Base-by-base conservation (phyloP, 257 asterid species). In the Echium plantagineum region DNA sequence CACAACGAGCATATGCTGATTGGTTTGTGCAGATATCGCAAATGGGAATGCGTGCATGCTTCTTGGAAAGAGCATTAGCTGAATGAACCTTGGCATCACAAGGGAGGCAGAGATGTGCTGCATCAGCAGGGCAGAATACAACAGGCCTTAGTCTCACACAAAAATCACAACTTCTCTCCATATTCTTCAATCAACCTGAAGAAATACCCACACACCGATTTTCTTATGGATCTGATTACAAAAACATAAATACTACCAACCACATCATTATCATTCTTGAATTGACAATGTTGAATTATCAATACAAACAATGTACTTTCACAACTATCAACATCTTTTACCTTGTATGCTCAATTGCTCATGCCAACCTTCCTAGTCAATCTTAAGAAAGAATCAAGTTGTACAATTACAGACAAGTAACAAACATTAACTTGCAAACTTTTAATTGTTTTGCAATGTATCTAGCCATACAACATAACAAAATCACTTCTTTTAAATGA, bases 81-180 rank as follows among this genome's bases (percentile, higher is more conserved):
- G 90, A 90, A 63, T 90, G 97, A 76, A 90, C 94, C 66, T 77
- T 83, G 31, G 94, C 80, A 61, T 90, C 96, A 57, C 97, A 90
- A 28, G 82, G 74, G 38, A 90, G 89, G 74, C 97, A 90, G 28
- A 90, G 96, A 60, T 77, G 78, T n/a, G 96, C 97, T 21, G 90
- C 82, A 73, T 90, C 97, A 17, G 96, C 75, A 30, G 77, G 71
- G 65, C 97, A 90, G 79, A 79, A 87, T 64, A 90, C 97, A 15
- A 83, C 69, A 35, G 94, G 85, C 74, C 80, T 80, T 51, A 72
- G 61, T 12, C 72, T 69, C 83, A 10, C 64, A 72, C 97, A 90
- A 67, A 85, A 85, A 62, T 81, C 97, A 63, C 97, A 90, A 35
- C 63, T 66, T 64, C 72, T 86, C 66, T 84, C 94, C 91, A 79